Conservation (phyloP, 2,329 filamentous ascomycete genomes). For the Botrytis fabae region DNA sequence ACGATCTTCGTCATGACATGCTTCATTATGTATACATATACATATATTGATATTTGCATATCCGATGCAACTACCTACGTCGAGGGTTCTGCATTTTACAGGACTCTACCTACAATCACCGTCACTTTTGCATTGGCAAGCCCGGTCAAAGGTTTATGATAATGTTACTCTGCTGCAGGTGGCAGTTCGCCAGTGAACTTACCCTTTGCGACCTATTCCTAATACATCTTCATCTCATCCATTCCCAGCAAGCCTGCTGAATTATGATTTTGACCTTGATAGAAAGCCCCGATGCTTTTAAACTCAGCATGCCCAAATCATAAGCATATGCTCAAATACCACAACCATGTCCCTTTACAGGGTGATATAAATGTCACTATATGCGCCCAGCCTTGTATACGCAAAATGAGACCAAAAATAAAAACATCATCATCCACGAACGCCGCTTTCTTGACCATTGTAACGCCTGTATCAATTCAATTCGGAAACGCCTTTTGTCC, state of each 20-base stretch:
- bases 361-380: not conserved
- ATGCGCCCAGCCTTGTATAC: not conserved
- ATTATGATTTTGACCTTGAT: not conserved
- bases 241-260: constrained; percentile 1
- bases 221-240: not conserved
- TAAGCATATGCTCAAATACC: not conserved
- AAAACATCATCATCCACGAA: constrained; percentile 3
- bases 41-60: not conserved
- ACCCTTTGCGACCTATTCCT: not conserved
- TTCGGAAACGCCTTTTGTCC: constrained; percentile 23
- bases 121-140: not conserved
- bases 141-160: not conserved
- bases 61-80: not conserved
- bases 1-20: not conserved
- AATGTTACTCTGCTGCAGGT: not conserved
- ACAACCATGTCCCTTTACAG: not conserved
- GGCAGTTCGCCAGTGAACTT: not conserved
- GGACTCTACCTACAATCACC: not conserved
- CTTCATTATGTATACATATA: not conserved
- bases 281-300: not conserved
- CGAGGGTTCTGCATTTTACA: not conserved
- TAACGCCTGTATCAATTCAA: constrained; percentile 8
- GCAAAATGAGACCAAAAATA: not conserved
- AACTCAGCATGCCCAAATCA: not conserved
- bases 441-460: constrained; percentile 8